These are phyloP conservation scores for Trichocladium antarcticum DNA, from an alignment of 495 filamentous ascomycete genomes.

Conservation along the genomic window DNA sequence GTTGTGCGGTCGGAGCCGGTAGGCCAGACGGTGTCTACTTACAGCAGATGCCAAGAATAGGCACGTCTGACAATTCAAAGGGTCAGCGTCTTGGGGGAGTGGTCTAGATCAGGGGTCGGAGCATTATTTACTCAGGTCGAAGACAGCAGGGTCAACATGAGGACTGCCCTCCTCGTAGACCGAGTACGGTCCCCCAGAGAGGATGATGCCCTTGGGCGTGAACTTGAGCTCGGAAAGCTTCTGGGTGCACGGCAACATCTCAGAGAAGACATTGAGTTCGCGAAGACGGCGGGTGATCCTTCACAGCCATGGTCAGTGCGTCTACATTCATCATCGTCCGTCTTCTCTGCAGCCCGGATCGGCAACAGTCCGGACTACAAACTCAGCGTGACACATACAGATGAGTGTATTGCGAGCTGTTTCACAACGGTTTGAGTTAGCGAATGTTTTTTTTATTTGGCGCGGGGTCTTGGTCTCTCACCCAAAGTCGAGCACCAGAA, in stretches of 20 bases:
- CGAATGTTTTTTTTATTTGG: neutral
- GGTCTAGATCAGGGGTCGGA: conserved; percentile 31
- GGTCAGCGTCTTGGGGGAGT: too few species aligned
- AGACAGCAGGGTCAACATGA: conserved; percentile 61
- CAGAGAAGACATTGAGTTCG: conserved; percentile 66
- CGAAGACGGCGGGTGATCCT: conserved; percentile 16
- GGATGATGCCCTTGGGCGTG: conserved; percentile 72
- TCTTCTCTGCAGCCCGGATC: too few species aligned
- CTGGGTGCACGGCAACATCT: conserved; percentile 88
- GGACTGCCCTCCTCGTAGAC: conserved; percentile 23
- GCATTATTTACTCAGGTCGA: conserved; percentile 46
- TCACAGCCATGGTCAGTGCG: conserved; percentile 3
- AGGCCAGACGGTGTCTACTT: conserved; percentile 14
- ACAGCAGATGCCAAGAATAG: conserved; percentile 58
- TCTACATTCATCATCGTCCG: too few species aligned
- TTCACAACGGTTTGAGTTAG: neutral
- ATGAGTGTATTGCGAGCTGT: conserved; percentile 15
- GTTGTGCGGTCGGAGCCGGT: neutral
- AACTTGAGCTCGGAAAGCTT: conserved; percentile 68
- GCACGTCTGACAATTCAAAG: conserved; percentile 9
- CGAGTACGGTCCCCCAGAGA: conserved; percentile 54
- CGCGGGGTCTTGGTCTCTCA: neutral
- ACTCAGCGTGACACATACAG: conserved; percentile 10
- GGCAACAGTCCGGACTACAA: neutral
- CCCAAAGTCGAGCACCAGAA: conserved; percentile 19